Conservation (phyloP, 148 eudicot genomes). For the Arbutus unedo region DNA sequence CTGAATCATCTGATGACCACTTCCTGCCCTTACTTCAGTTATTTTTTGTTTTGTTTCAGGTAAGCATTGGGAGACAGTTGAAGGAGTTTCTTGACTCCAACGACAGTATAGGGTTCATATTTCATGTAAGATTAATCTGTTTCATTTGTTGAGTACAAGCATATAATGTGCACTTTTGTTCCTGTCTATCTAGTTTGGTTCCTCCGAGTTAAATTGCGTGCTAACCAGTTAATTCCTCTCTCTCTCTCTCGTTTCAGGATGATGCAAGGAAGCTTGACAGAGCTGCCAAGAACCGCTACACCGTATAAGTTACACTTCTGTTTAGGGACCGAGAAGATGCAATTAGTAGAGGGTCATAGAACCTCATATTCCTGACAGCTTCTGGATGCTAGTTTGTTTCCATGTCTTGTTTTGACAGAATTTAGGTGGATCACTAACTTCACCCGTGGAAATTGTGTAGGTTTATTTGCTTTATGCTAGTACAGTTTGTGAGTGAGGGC, state of each 20-base stretch:
- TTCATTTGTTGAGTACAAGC: not conserved
- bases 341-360: not conserved
- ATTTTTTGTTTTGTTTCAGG: slow-evolving; percentile 29
- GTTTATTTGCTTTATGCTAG: no score
- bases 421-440: not conserved
- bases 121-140: slow-evolving; percentile 53
- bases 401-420: not conserved
- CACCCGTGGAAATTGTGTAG: not conserved
- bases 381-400: not conserved
- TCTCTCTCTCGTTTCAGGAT: slow-evolving; percentile 42
- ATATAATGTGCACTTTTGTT: not conserved
- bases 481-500: no score
- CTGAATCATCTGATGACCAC: not conserved
- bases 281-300: slow-evolving; percentile 69
- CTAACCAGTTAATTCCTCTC: not conserved
- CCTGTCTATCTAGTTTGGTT: not conserved
- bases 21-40: not conserved
- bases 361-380: not conserved
- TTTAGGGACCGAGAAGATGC: not conserved
- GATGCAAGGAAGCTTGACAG: slow-evolving; percentile 71
- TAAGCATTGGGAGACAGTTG: slow-evolving; percentile 84
- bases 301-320: slow-evolving; percentile 33
- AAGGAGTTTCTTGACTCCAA: slow-evolving; percentile 70
- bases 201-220: not conserved
- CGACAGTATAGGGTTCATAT: slow-evolving; percentile 59